Base-by-base conservation (phyloP, 1,284 basidiomycete genomes). In the Tylopilus orsonianus region DNA sequence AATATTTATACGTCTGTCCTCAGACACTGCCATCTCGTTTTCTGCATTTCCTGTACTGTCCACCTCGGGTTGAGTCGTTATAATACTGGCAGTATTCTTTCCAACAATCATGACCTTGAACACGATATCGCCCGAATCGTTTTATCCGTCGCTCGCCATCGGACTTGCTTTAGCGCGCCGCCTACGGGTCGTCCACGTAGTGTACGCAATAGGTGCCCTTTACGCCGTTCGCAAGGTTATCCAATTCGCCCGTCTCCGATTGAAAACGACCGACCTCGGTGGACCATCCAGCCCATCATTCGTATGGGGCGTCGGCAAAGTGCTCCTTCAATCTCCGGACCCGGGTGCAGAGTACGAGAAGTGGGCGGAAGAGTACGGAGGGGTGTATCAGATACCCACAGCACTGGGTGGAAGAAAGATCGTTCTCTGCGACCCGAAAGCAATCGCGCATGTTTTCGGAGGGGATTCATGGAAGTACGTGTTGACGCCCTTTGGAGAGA, bases 371-470 rank as follows among this genome's bases (percentile, higher is more conserved):
- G 61, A 75, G 43, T 81, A 79, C 39, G 81, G 81, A 5, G 59
- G 70, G 5, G 77, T 72, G 0, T 82, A 69, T 53, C 56, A 65
- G 37, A 52, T 79, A 19, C 71, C 79, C 1, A 56, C 58, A 0
- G 54, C 63, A 0, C 58, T 83, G 14, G 78, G 78, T 0, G 54
- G 61, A 0, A 68, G 54, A 7, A 61, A 60, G 16, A 62, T 82
- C 16, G 59, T 79, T 4, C 62, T 84, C 10, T 71, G 70, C 36
- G 82, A 84, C 54, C 75, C 80, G 0, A 80, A 75, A 55, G 81
- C 81, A 0, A 65, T 78, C 27, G 65, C 73, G 0, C 77, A 83
- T 51, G 74, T 81, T 45, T 79, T 75, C 51, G 66, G 70, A 0
- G 70, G 67, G 46, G 80, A 81, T 42, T 74, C 78, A 0, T 73